Base-by-base conservation (phyloP, 768 basidiomycete species). In the Tulasnella sp. region DNA sequence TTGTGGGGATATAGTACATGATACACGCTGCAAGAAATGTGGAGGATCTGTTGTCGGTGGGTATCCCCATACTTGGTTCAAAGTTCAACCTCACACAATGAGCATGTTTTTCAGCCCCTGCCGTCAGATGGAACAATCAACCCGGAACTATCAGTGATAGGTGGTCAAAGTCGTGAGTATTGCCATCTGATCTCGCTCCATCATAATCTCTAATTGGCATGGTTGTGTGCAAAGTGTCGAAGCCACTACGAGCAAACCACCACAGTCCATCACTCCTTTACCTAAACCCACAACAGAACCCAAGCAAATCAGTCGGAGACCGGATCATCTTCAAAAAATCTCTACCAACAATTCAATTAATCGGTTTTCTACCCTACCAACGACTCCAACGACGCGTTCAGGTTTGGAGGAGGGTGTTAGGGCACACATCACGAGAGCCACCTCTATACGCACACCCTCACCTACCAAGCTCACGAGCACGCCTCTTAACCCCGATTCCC, bases 1-100 rank as follows among this genome's bases (percentile, higher is more conserved):
- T 62, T 90, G 86, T 61, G 87, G 86, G 52, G 82, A 88, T 56
- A 86, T 90, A 53, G 84, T 88, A 28, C 61, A 70, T 31, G 28
- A 35, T 76, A 77, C 43, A 65, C 16, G 68, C 37, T 81, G 81
- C 46, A 88, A 84, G 65, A 80, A 75, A 64, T 90, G 86, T 64
- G 86, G 87, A 57, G 87, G 87, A 48, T 68, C 71, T 15, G 68
- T 82, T 48, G 86, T 84, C 48, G 85, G 86, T 88, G 61, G 47
- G 40, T 54, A 28, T 25, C 29, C 27, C 35, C 27, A 48, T 20
- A 16, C n/a, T 19, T n/a, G 20, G 32, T 25, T 34, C n/a, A 28
- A 22, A 60, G 86, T 71, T 46, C 47, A 59, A 39, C 35, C 13
- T 24, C 47, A 29, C 28, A 25, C 16, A 31, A 42, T 27, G 56